A percentile compares a stretch with the other conserved stretches of the same genome.
phyloP scores from a whole-genome alignment of 805 yeast genomes.

The Komagataella kurtzmanii region DNA sequence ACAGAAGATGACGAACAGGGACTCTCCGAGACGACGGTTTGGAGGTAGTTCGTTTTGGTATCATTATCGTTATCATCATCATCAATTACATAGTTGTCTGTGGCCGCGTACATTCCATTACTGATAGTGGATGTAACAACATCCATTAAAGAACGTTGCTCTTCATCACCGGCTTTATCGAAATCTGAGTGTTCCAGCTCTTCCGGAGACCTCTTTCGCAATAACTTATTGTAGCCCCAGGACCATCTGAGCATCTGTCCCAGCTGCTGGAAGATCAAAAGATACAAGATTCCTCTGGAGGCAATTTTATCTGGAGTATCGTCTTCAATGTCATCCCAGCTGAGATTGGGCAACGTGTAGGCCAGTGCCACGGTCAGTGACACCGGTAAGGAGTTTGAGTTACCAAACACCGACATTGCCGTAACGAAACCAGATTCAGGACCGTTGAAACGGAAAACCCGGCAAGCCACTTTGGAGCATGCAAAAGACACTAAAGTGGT shows the following conservation, averaged over 20 bases:
- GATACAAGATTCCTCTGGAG: constrained; percentile 62
- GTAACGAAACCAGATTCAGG: constrained; percentile 84
- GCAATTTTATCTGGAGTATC: constrained; percentile 63
- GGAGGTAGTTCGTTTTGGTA: background rate
- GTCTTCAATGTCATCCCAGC: constrained; percentile 61
- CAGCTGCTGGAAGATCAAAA: constrained; percentile 67
- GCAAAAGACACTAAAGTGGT: constrained; percentile 65
- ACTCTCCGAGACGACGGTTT: background rate
- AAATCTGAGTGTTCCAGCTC: constrained; percentile 8
- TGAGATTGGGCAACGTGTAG: constrained; percentile 59
- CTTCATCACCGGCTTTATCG: constrained; percentile 6
- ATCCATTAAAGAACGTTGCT: background rate
- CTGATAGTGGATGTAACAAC: background rate
- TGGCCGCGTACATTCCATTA: background rate
- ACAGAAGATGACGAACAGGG: background rate
- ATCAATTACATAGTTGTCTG: background rate
- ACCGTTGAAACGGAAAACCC: constrained; percentile 41
- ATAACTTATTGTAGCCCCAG: constrained; percentile 69
- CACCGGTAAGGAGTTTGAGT: constrained; percentile 89
- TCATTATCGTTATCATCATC: background rate
- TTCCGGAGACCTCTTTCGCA: constrained; percentile 33
- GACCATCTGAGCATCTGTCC: constrained; percentile 80
- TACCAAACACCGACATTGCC: constrained; percentile 95
- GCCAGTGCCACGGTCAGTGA: constrained; percentile 74
- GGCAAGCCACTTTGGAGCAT: constrained; percentile 45